Evolutionary conservation across 192 early-diverging fungal genomes (phyloP), one percentile per base, ranked within the genome.

Genomic region (Coemansia sp.): DNA sequence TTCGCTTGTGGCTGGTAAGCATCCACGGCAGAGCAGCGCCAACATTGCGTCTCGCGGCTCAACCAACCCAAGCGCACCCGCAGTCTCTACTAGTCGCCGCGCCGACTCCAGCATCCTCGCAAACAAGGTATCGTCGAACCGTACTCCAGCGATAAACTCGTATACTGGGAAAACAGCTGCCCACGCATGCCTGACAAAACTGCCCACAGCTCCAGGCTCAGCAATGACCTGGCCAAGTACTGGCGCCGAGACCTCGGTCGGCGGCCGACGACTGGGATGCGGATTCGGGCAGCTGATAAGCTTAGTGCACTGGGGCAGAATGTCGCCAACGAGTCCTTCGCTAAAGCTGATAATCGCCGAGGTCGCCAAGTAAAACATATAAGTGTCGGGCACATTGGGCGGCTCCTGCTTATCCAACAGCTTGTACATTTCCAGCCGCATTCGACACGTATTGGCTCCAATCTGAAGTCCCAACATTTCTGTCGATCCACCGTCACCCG

Each of bases 361-460:
- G n/a, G 95, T 77, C 0, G 93, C 88, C 12, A 98, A 80, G 66
- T 90, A 91, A 47, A 92, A 90, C 43, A 95, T 69, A 70, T 99
- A 99, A 4, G 90, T 92, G 24, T 96, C 95, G 1, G 98, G 96
- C 24, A 97, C 88, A 0, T 75, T 58, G 5, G 98, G 98, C 22
- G 96, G 91, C 15, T 97, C 96, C 9, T 88, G 81, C 76, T 97
- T 98, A 73, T 99, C 98, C 34, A 99, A 87, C 78, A 95, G 94
- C 80, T 95, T 93, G 62, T 97, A 79, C 74, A 94, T 80, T 60
- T 85, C 75, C 12, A 76, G 63, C 57, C 86, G 84, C 64, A 86
- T 64, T 22, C 71, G 33, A 66, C 74, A 68, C 62, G 46, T 67
- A 47, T 68, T 43, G 29, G 71, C 65, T 16, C 87, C 75, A 29